A percentile compares a stretch with the other conserved stretches of the same genome.
Evolutionary conservation across 805 yeast species (phyloP).

Genomic region (Pichia manshurica): DNA sequence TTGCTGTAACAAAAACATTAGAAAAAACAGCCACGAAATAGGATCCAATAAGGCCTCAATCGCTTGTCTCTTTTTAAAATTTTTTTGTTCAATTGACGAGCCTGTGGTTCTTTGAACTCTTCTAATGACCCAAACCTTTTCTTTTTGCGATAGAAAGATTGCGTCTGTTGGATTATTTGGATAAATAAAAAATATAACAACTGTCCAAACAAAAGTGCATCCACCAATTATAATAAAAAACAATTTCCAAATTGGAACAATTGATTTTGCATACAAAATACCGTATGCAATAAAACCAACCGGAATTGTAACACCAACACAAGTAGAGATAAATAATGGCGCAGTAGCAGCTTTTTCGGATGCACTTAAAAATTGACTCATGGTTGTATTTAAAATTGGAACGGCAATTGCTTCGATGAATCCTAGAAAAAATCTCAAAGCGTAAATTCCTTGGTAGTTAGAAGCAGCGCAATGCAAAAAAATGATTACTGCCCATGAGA

Average conservation of each 20-base stretch:
- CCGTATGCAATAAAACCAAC: slow-evolving; percentile 36
- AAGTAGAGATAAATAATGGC: slow-evolving; percentile 47
- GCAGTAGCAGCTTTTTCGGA: slow-evolving; percentile 42
- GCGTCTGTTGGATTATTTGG: slow-evolving; percentile 55
- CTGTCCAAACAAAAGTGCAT: slow-evolving; percentile 38
- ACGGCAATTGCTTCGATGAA: slow-evolving; percentile 40
- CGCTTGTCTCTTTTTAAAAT: slow-evolving; percentile 42
- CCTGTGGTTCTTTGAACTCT: slow-evolving; percentile 34
- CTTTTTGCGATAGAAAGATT: slow-evolving; percentile 40
- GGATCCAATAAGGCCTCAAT: slow-evolving; percentile 48
- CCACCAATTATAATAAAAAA: slow-evolving; percentile 54
- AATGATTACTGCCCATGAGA: slow-evolving; percentile 41
- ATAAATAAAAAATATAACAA: slow-evolving; percentile 35
- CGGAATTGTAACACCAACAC: slow-evolving; percentile 43
- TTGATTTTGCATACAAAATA: slow-evolving; percentile 22
- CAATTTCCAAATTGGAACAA: slow-evolving; percentile 43
- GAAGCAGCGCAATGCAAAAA: slow-evolving; percentile 41
- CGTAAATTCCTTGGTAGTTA: slow-evolving; percentile 41
- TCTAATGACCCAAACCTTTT: slow-evolving; percentile 46
- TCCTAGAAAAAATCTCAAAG: slow-evolving; percentile 47
- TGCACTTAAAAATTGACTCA: slow-evolving; percentile 44
- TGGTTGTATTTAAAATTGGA: slow-evolving; percentile 40
- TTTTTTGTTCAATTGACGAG: slow-evolving; percentile 39
- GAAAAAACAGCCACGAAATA: slow-evolving; percentile 37
- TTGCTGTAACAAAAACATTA: slow-evolving; percentile 34